Base-by-base conservation (phyloP, 2,329 filamentous ascomycete species). In the Aspergillus sp. region DNA sequence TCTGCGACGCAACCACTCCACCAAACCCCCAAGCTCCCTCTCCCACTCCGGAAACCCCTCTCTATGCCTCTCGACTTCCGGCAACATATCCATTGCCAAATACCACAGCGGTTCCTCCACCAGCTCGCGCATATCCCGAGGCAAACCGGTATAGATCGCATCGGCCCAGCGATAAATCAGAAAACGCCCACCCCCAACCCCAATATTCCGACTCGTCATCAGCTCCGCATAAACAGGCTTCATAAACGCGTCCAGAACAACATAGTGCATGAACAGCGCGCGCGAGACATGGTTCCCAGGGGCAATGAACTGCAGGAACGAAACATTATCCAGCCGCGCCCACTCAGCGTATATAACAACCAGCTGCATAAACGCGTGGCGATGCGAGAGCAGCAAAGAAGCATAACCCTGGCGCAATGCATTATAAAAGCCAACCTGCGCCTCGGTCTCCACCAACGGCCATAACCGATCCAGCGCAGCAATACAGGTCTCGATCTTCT, bases 251-350 rank as follows among this genome's bases (percentile, higher is more conserved):
- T 81, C 77, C 0, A 81, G 63, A 1, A 76, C 73, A n/a, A 82
- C 72, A 62, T 80, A 81, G 62, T 81, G 78, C 6, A 76, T 70
- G 5, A 81, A 70, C 5, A 82, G 65, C 3, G 81, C 73, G 27
- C 76, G 77, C 1, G 77, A 71, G 4, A 77, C 61, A 45, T 65
- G 65, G 52, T 82, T 81, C 40, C 67, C 64, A 0, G 76, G 70
- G 43, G 77, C 69, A 57, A 81, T 71, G 64, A 82, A 80, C 1
- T 69, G 66, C 43, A 74, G 70, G 58, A 82, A 81, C 17, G 74
- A 65, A 2, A 71, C 69, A 47, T 77, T 71, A 2, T 70, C 70
- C 67, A 79, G 73, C 6, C 68, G 59, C 12, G 27, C 21, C 55
- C 55, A 57, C 2, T 7, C 17, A 1, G 12, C 23, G 19, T 57